A percentile compares a stretch with the other conserved stretches of the same genome.
These are phyloP conservation scores for Leucosporidium scottii DNA, from an alignment of 768 basidiomycete species.

Conservation along the genomic window DNA sequence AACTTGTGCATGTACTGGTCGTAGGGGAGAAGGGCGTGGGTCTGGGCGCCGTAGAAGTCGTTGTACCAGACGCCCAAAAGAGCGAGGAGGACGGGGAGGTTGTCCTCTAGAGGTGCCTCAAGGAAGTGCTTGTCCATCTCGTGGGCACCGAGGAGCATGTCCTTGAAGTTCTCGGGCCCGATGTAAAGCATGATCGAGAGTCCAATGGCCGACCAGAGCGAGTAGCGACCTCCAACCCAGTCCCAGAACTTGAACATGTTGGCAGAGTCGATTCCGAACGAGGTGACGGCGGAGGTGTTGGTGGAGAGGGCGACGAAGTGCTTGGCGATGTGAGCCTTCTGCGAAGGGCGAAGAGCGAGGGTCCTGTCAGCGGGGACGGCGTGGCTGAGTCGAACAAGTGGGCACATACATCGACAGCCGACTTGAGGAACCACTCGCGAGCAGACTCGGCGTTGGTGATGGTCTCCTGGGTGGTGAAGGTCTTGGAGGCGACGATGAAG, in stretches of 20 bases:
- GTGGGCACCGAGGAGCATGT: conserved; percentile 83
- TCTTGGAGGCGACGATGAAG: conserved; percentile 98
- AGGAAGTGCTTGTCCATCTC: conserved; percentile 98
- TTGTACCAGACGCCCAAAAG: conserved; percentile 96
- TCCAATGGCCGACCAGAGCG: conserved; percentile 96
- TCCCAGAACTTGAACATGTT: conserved; percentile 99
- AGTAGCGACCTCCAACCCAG: conserved; percentile 99
- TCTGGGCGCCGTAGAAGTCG: conserved; percentile 95
- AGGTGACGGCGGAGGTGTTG: conserved; percentile 85
- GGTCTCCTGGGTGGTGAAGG: conserved; percentile 98
- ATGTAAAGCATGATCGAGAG: conserved; percentile 87
- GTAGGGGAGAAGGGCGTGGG: conserved; percentile 89
- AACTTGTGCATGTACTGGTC: conserved; percentile 99
- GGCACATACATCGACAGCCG: conserved; percentile 61
- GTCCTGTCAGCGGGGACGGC: neutral
- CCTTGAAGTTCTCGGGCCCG: conserved; percentile 88
- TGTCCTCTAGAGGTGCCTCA: conserved; percentile 74
- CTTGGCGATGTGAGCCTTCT: conserved; percentile 85
- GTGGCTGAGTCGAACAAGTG: neutral
- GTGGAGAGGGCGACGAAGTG: conserved; percentile 98
- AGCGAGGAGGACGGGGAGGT: conserved; percentile 85
- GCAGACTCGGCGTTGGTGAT: conserved; percentile 97
- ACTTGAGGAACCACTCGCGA: conserved; percentile 81
- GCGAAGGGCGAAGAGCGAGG: neutral
- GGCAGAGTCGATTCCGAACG: conserved; percentile 77